Evolutionary conservation across 2,329 filamentous ascomycete genomes (phyloP).

Genomic region (Cladosporium phlei): DNA sequence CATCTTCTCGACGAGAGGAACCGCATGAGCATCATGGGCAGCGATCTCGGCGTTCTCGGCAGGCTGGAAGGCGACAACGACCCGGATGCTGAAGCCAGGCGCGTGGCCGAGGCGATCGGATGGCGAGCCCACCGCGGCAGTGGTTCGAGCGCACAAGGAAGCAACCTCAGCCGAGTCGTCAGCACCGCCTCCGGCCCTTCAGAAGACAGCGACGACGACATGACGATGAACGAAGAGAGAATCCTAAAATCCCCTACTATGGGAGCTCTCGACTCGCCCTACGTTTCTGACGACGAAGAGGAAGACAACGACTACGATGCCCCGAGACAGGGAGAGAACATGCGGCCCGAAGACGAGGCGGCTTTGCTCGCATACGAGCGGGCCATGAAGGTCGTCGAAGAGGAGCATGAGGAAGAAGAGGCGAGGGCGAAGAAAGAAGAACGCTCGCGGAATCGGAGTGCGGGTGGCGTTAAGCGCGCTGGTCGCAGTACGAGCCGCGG

Average conservation of each 20-base stretch:
- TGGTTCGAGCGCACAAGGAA: conserved; percentile 18
- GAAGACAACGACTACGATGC: conserved; percentile 25
- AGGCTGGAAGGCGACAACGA: conserved; percentile 26
- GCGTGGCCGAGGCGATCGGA: conserved; percentile 38
- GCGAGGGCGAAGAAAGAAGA: conserved; percentile 24
- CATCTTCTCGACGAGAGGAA: conserved; percentile 50
- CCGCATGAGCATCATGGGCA: conserved; percentile 41
- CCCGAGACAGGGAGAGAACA: conserved; percentile 16
- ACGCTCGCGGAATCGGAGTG: conserved; percentile 13
- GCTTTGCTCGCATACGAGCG: conserved; percentile 30
- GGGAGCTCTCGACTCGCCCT: conserved; percentile 26
- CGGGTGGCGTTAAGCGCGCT: conserved; percentile 16
- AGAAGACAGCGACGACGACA: conserved; percentile 16
- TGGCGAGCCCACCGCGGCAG: conserved; percentile 19
- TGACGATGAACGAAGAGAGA: conserved; percentile 16
- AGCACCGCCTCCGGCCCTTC: conserved; percentile 26
- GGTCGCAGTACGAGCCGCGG: conserved; percentile 19
- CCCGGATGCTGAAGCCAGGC: conserved; percentile 34
- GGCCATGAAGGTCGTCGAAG: conserved; percentile 29
- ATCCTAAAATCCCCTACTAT: conserved; percentile 32
- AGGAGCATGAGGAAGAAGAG: conserved; percentile 29
- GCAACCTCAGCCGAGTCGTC: conserved; percentile 22
- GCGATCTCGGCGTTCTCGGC: conserved; percentile 32
- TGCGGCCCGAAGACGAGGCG: conserved; percentile 33
- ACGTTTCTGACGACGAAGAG: conserved; percentile 20